Percentiles rank a stretch among this genome's conserved stretches.
Evolutionary conservation across 768 basidiomycete genomes (phyloP).

Genomic region (Kockovaella imperatae): DNA sequence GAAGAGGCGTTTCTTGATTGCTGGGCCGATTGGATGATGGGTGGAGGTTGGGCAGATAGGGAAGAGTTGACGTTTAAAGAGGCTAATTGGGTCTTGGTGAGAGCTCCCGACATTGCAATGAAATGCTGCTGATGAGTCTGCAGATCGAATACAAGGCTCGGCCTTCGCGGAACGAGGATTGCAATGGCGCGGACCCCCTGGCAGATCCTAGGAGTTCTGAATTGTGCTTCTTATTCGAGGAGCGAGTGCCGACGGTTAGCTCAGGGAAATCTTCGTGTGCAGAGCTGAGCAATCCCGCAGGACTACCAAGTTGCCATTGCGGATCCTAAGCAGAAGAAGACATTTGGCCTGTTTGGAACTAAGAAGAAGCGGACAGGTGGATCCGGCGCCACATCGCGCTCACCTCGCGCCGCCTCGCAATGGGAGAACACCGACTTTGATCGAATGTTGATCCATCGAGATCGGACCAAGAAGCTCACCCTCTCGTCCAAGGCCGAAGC

Average conservation of each 20-base stretch:
- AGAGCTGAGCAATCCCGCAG: slow-evolving; percentile 51
- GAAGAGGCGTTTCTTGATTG: slow-evolving; percentile 86
- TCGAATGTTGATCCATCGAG: slow-evolving; percentile 23
- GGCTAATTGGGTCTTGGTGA: slow-evolving; percentile 85
- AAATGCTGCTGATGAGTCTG: neutral
- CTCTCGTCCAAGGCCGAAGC: slow-evolving; percentile 14
- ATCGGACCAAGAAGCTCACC: slow-evolving; percentile 29
- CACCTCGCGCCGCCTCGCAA: neutral
- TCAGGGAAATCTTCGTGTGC: slow-evolving; percentile 42
- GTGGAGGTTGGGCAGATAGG: slow-evolving; percentile 72
- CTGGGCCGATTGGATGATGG: slow-evolving; percentile 47
- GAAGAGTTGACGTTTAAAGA: slow-evolving; percentile 71
- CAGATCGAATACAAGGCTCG: slow-evolving; percentile 84
- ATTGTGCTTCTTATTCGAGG: slow-evolving; percentile 77
- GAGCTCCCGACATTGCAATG: slow-evolving; percentile 27
- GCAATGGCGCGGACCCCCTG: slow-evolving; percentile 14
- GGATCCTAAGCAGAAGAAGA: slow-evolving; percentile 29
- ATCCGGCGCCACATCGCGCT: neutral
- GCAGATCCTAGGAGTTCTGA: slow-evolving; percentile 65
- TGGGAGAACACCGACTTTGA: slow-evolving; percentile 35
- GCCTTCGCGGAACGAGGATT: slow-evolving; percentile 42
- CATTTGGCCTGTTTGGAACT: slow-evolving; percentile 18
- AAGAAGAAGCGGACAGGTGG: neutral
- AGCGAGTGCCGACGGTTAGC: slow-evolving; percentile 75
- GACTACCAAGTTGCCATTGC: slow-evolving; percentile 37